Percentiles rank a stretch among this genome's conserved stretches.
Evolutionary conservation across 164 flowering plant genomes (phyloP).

Genomic region (Nelumbo lutea): DNA sequence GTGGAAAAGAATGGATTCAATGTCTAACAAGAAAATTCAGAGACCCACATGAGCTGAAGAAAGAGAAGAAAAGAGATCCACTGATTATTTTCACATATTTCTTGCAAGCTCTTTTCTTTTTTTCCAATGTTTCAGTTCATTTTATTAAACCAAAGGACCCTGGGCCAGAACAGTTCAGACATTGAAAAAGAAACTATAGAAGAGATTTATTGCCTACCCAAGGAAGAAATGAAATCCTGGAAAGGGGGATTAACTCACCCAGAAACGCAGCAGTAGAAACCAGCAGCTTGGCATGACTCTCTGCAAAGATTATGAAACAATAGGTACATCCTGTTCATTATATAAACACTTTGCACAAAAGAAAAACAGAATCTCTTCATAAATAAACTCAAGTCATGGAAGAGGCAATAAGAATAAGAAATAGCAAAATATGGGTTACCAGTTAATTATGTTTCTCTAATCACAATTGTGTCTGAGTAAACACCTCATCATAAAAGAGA

Average conservation of each 20-base stretch:
- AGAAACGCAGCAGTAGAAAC: slow-evolving; percentile 95
- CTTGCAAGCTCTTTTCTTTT: background rate
- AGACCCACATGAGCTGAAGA: too few relatives aligned
- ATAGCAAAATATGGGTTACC: slow-evolving; percentile 5
- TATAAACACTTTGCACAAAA: background rate
- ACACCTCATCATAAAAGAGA: slow-evolving; percentile 95
- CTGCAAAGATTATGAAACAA: slow-evolving; percentile 37
- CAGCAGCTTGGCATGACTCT: slow-evolving; percentile 97
- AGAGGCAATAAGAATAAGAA: background rate
- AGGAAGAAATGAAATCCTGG: too few relatives aligned
- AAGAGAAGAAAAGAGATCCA: background rate
- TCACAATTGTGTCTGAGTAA: slow-evolving; percentile 4
- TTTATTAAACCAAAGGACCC: too few relatives aligned
- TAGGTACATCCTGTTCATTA: slow-evolving; percentile 3
- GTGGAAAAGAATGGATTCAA: slow-evolving; percentile 17
- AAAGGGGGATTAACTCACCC: slow-evolving; percentile 63
- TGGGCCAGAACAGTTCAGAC: too few relatives aligned
- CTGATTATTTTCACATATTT: background rate
- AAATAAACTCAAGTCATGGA: slow-evolving; percentile 8
- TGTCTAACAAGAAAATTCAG: too few relatives aligned
- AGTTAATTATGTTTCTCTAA: background rate
- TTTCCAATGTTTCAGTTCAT: too few relatives aligned
- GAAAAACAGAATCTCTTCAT: background rate
- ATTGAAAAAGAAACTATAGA: too few relatives aligned
- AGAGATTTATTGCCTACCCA: too few relatives aligned